Evolutionary conservation across 2,329 filamentous ascomycete genomes (phyloP).

Genomic region (Ascocoryne sarcoides): DNA sequence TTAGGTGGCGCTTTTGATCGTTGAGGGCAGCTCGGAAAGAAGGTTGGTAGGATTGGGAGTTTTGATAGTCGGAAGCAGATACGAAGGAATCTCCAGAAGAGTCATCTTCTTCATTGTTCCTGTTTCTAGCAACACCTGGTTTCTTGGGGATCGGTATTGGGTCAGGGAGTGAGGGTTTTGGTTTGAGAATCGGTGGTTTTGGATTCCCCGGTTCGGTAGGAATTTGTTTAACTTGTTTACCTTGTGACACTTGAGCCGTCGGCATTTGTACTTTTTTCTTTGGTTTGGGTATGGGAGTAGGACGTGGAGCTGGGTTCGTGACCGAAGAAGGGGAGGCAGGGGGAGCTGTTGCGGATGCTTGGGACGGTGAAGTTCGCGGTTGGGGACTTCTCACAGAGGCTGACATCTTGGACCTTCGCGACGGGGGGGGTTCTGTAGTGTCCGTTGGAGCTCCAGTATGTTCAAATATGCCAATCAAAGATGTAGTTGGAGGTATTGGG

Average conservation of each 20-base stretch:
- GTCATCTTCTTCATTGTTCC: constrained; percentile 11
- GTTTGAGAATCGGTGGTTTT: constrained; percentile 6
- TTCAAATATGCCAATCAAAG: constrained; percentile 63
- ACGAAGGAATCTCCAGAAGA: constrained; percentile 29
- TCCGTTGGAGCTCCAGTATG: constrained; percentile 20
- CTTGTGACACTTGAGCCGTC: no score
- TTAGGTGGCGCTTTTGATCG: constrained; percentile 14
- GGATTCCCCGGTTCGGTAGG: constrained; percentile 4
- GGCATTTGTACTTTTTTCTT: constrained; percentile 1
- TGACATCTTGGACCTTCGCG: constrained; percentile 8
- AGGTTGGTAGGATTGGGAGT: constrained; percentile 10
- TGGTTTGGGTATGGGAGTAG: neutral
- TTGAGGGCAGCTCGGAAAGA: constrained; percentile 22
- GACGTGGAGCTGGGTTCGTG: neutral
- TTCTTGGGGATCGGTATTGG: constrained; percentile 14
- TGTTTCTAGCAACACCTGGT: constrained; percentile 2
- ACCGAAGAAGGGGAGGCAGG: neutral
- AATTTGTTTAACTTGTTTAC: neutral
- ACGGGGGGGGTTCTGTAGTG: constrained; percentile 5
- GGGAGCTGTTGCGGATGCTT: neutral
- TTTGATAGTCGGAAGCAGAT: constrained; percentile 23
- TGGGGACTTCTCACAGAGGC: constrained; percentile 11
- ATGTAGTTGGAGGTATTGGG: constrained; percentile 52
- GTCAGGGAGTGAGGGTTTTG: constrained; percentile 9
- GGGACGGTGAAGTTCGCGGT: neutral